These are phyloP conservation scores for Ceratobasidium sp. DNA, from an alignment of 1,284 basidiomycete genomes.

Conservation along the genomic window DNA sequence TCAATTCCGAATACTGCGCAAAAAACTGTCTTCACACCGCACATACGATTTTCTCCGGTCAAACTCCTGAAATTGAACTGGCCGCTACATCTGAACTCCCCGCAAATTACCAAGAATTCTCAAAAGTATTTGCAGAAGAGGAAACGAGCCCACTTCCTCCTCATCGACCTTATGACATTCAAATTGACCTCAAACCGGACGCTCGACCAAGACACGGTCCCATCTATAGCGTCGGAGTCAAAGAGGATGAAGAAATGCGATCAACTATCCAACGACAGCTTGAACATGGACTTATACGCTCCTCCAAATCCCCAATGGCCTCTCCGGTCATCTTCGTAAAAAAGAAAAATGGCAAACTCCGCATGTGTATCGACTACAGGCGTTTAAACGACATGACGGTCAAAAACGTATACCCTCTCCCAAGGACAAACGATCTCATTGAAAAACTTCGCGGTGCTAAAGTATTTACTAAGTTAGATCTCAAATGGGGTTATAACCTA, in stretches of 20 bases:
- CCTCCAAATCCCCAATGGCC: slow-evolving; percentile 55
- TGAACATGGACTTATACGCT: slow-evolving; percentile 53
- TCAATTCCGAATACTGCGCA: not conserved
- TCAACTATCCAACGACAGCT: slow-evolving; percentile 35
- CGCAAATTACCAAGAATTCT: slow-evolving; percentile 43
- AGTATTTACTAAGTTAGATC: slow-evolving; percentile 57
- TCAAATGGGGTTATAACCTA: slow-evolving; percentile 55
- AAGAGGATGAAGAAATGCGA: slow-evolving; percentile 17
- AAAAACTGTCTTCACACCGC: not conserved
- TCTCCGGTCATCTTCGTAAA: too few species aligned
- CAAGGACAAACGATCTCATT: slow-evolving; percentile 52
- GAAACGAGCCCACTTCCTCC: slow-evolving; percentile 31
- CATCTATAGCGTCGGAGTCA: not conserved
- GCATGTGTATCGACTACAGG: slow-evolving; percentile 36
- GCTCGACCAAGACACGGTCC: not conserved
- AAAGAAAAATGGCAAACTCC: too few species aligned
- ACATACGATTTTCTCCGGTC: not conserved
- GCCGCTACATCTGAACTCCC: slow-evolving; percentile 10
- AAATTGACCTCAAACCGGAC: too few species aligned
- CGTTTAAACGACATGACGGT: slow-evolving; percentile 52
- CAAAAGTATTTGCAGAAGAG: slow-evolving; percentile 46
- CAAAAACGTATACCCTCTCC: slow-evolving; percentile 52
- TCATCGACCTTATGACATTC: not conserved
- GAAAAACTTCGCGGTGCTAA: slow-evolving; percentile 52
- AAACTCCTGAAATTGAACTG: not conserved